These are phyloP conservation scores for Medicago ruthenica DNA, from an alignment of 306 rosid genomes.

Conservation along the genomic window DNA sequence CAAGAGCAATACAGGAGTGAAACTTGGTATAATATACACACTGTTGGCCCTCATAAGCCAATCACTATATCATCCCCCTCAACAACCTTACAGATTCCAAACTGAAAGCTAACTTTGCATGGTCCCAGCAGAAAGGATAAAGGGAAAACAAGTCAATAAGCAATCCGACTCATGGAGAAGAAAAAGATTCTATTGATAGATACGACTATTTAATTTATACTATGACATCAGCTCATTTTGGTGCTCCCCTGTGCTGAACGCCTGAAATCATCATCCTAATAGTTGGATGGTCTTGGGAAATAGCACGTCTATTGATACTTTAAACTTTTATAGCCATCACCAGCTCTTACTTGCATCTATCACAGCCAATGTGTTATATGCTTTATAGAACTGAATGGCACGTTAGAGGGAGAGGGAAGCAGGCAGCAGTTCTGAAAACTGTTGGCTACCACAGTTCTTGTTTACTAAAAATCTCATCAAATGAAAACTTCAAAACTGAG, in stretches of 20 bases:
- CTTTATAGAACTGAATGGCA: background rate
- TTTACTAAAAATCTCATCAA: conserved; percentile 6
- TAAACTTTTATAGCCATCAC: conserved; percentile 10
- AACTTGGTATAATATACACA: background rate
- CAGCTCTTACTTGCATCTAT: background rate
- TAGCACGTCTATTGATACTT: conserved; percentile 2
- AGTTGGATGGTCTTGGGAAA: background rate
- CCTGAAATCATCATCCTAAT: conserved; percentile 29
- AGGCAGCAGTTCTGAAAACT: conserved; percentile 1
- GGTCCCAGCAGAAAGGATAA: conserved; percentile 13
- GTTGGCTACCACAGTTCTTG: background rate
- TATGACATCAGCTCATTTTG: conserved; percentile 23
- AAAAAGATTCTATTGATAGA: conserved; percentile 11
- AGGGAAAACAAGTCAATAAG: conserved; percentile 15
- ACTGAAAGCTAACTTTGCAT: conserved; percentile 17
- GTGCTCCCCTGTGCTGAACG: conserved; percentile 1
- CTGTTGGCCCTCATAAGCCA: conserved; percentile 6
- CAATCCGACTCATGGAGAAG: background rate
- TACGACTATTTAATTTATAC: conserved; percentile 8
- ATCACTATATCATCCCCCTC: conserved; percentile 12
- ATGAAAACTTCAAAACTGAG: background rate
- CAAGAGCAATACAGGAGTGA: conserved; percentile 11
- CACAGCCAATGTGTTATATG: conserved; percentile 21
- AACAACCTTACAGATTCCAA: conserved; percentile 13
- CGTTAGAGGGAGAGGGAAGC: background rate